Percentiles rank a stretch among this genome's conserved stretches.
Evolutionary conservation across 345 rosid genomes (phyloP).

Genomic region (Eutrema japonicum): DNA sequence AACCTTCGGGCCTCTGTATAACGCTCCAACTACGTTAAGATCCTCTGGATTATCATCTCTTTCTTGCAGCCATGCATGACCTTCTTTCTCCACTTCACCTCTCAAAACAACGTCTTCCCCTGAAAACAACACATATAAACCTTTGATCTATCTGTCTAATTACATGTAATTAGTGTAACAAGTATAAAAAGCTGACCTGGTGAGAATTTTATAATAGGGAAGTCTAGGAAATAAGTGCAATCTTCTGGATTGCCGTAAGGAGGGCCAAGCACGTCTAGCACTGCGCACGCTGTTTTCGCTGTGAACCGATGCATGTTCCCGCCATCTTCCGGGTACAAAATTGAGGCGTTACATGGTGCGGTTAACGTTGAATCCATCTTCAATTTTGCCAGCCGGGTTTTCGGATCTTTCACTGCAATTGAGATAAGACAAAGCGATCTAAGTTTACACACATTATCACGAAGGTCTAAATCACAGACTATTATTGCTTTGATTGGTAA

Average conservation of each 20-base stretch:
- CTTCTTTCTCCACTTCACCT: slow-evolving; percentile 58
- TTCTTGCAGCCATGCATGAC: slow-evolving; percentile 78
- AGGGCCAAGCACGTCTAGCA: slow-evolving; percentile 90
- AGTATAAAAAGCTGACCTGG: slow-evolving; percentile 10
- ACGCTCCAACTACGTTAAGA: slow-evolving; percentile 51
- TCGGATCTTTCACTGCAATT: slow-evolving; percentile 52
- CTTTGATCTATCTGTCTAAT: background rate
- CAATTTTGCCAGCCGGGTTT: slow-evolving; percentile 67
- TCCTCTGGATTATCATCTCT: slow-evolving; percentile 63
- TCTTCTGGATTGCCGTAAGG: slow-evolving; percentile 77
- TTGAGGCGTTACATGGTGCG: slow-evolving; percentile 75
- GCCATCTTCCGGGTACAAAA: slow-evolving; percentile 89
- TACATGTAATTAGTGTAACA: background rate
- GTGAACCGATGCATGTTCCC: slow-evolving; percentile 98
- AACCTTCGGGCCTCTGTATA: slow-evolving; percentile 62
- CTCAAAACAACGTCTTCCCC: slow-evolving; percentile 50
- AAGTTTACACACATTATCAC: background rate
- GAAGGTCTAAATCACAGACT: background rate
- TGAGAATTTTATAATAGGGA: slow-evolving; percentile 55
- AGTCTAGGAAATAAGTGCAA: slow-evolving; percentile 72
- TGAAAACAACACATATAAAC: slow-evolving; percentile 22
- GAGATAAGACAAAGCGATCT: background rate
- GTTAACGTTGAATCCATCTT: slow-evolving; percentile 71
- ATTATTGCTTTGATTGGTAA: background rate
- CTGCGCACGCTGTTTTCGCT: slow-evolving; percentile 83